Percentiles rank a stretch among this genome's conserved stretches.
These are phyloP conservation scores for Ramularia endophylla DNA, from an alignment of 2,329 filamentous ascomycete genomes.

Conservation along the genomic window DNA sequence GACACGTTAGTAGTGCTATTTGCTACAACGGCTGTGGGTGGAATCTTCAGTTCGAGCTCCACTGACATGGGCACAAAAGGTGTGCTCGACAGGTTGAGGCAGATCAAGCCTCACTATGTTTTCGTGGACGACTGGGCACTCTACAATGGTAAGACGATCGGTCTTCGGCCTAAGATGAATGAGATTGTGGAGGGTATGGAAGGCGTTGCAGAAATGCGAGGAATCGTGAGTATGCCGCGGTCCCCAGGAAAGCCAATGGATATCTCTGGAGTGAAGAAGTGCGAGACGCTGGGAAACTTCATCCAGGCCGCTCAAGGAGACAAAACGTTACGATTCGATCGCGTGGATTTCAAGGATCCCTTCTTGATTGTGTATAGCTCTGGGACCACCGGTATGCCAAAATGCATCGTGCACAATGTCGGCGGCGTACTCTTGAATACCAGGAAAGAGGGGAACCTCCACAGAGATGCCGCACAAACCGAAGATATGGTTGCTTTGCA, in stretches of 20 bases:
- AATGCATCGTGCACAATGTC: conserved; percentile 76
- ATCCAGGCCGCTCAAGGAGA: conserved; percentile 34
- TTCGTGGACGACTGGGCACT: conserved; percentile 76
- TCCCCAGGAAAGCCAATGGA: conserved; percentile 55
- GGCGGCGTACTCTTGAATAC: conserved; percentile 57
- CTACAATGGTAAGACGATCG: conserved; percentile 71
- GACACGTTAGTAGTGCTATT: conserved; percentile 68
- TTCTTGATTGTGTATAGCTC: conserved; percentile 67
- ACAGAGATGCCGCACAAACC: conserved; percentile 40
- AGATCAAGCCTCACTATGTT: conserved; percentile 71
- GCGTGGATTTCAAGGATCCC: conserved; percentile 65
- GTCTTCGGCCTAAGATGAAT: conserved; percentile 66
- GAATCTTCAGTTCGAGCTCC: conserved; percentile 66
- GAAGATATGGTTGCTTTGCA: conserved; percentile 44
- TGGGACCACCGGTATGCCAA: conserved; percentile 76
- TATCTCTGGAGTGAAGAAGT: conserved; percentile 48
- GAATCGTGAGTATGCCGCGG: conserved; percentile 60
- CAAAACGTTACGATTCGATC: conserved; percentile 48
- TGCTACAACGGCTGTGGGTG: conserved; percentile 65
- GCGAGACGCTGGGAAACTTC: conserved; percentile 40
- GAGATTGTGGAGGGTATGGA: conserved; percentile 60
- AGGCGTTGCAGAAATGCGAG: conserved; percentile 54
- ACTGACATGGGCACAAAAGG: conserved; percentile 82
- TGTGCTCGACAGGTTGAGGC: conserved; percentile 65
- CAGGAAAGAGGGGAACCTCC: conserved; percentile 56